A percentile compares a stretch with the other conserved stretches of the same genome.
Conservation (phyloP, 2,329 filamentous ascomycete genomes). For the Aspergillus udagawae region DNA sequence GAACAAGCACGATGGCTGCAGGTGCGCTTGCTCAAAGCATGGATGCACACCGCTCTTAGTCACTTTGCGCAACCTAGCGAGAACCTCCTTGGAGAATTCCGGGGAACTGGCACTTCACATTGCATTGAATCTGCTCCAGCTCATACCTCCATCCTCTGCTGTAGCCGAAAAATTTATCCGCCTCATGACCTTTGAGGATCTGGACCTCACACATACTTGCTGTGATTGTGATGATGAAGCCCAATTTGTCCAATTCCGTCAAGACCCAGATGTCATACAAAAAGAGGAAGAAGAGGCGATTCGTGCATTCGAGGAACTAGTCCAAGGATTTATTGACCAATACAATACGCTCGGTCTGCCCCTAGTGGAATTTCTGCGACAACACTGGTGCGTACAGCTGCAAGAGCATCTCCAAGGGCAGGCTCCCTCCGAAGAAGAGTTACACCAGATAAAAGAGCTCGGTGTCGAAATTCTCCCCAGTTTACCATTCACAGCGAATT, state of each 20-base stretch:
- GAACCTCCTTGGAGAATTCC: too few species aligned
- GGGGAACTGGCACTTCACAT: neutral
- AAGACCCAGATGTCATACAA: too few species aligned
- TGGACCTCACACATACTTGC: neutral
- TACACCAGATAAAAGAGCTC: neutral
- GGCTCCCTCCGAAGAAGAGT: neutral
- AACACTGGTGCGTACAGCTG: neutral
- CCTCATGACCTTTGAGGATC: neutral
- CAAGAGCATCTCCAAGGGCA: neutral
- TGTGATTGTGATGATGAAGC: neutral
- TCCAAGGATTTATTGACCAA: neutral
- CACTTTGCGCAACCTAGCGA: neutral
- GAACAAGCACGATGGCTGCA: neutral
- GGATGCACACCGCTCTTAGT: neutral
- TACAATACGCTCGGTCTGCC: neutral
- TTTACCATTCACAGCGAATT: neutral
- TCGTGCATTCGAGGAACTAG: neutral
- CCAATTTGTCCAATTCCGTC: too few species aligned
- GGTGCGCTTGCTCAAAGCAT: neutral
- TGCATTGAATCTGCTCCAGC: neutral
- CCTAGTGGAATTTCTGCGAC: neutral
- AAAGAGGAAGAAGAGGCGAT: neutral
- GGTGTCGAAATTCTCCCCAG: neutral
- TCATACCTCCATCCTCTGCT: neutral
- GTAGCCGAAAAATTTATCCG: neutral